Base-by-base conservation (phyloP, 306 rosid species). In the Castanospermum australe region DNA sequence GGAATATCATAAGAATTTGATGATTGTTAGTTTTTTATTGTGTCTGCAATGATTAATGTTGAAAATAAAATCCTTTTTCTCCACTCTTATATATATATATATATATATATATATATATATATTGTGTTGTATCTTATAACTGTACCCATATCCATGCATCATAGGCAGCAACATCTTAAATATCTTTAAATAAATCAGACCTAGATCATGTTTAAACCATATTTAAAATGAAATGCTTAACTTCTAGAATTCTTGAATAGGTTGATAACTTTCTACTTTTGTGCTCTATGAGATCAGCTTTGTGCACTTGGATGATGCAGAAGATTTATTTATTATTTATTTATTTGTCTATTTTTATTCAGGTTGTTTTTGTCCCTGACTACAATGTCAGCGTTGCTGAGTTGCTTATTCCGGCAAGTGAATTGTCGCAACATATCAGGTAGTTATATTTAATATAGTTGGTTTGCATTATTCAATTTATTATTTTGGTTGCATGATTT, bases 341-440 rank as follows among this genome's bases (percentile, higher is more conserved):
- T 63, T 79, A 61, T 70, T 45, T 79, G 12, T 67, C 64, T 41
- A 28, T 71, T 36, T 39, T 54, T 24, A 15, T 17, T 84, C 86
- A 95, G 99, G 99, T 95, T 77, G 72, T 95, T 81, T 92, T 95
- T 66, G 93, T 95, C 79, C 99, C 99, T 36, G 98, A 95, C 79
- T 95, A 95, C 89, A 93, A 95, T 74, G 99, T 95, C 70, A 95
- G 97, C 81, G 97, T 86, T 47, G 99, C 99, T 18, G 99, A 95
- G 89, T 52, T 86, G 83, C 90, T 95, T 71, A 95, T 95, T 75
- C 99, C 99, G 18, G 98, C 99, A 18, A 95, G 99, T 82, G 99
- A 95, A 83, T 84, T 95, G 69, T 95, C 99, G 56, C 99, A 95
- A 75, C 99, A 95, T 85, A 95, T 95, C 88, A 95, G 98, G 98